phyloP scores from a whole-genome alignment of 768 basidiomycete genomes.

The Rhodotorula babjevae region DNA sequence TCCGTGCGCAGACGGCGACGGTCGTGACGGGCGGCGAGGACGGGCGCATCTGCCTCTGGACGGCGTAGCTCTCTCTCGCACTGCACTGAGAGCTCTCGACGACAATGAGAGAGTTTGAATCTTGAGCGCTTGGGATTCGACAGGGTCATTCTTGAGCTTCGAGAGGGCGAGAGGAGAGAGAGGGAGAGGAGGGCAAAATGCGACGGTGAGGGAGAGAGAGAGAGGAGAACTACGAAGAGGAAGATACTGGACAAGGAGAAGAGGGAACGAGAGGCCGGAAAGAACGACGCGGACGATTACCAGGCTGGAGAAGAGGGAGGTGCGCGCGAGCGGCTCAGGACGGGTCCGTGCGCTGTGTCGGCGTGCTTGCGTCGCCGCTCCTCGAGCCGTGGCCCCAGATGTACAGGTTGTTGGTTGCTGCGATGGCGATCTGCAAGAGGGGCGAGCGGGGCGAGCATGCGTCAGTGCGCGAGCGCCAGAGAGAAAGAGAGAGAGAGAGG shows the following conservation, averaged over 20 bases:
- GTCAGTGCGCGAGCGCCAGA: background rate
- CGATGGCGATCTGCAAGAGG: constrained; percentile 42
- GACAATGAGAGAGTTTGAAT: too few relatives aligned
- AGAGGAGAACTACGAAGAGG: background rate
- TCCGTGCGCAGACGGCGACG: constrained; percentile 17
- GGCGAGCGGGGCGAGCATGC: background rate
- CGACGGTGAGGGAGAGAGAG: background rate
- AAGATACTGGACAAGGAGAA: background rate
- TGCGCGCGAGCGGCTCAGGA: background rate
- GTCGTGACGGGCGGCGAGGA: constrained; percentile 41
- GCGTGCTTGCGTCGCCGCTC: background rate
- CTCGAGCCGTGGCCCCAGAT: constrained; percentile 45
- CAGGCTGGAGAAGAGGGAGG: background rate
- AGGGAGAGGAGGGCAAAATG: background rate
- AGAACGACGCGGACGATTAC: background rate
- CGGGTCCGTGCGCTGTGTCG: background rate
- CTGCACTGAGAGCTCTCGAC: too few relatives aligned
- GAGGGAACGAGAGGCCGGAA: too few relatives aligned
- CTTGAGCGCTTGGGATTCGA: too few relatives aligned
- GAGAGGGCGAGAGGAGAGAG: background rate
- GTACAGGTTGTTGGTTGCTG: constrained; percentile 72
- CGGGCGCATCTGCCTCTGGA: constrained; percentile 40
- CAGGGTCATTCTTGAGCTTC: too few relatives aligned
- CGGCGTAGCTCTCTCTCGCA: background rate
- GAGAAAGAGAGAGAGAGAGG: background rate